Percentiles rank a stretch among this genome's conserved stretches.
These are phyloP conservation scores for Mycena venus DNA, from an alignment of 768 basidiomycete species.

Conservation along the genomic window DNA sequence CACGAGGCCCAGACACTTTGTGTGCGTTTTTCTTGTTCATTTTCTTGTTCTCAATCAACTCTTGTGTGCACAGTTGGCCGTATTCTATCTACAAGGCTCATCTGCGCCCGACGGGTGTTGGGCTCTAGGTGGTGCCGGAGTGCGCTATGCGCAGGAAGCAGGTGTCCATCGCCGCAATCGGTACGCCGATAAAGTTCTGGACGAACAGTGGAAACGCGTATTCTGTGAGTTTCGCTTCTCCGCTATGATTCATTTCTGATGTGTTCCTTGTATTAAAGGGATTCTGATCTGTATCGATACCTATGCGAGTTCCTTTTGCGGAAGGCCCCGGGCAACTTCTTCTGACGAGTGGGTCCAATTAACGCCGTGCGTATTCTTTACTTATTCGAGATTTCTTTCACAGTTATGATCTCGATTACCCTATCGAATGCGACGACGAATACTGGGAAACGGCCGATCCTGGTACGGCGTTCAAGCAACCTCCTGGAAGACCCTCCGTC, in stretches of 20 bases:
- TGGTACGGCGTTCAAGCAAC: slow-evolving; percentile 70
- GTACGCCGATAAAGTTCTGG: slow-evolving; percentile 43
- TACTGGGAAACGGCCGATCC: slow-evolving; percentile 62
- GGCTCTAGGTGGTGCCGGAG: slow-evolving; percentile 66
- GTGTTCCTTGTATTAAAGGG: slow-evolving; percentile 6
- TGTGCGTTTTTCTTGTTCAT: slow-evolving; percentile 46
- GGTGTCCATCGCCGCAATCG: slow-evolving; percentile 62
- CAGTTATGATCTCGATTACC: slow-evolving; percentile 78
- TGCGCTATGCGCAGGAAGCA: slow-evolving; percentile 72
- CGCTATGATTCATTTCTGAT: background rate
- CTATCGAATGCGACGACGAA: slow-evolving; percentile 70
- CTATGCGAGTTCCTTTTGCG: slow-evolving; percentile 54
- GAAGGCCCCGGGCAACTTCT: slow-evolving; percentile 69
- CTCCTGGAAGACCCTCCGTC: slow-evolving; percentile 65
- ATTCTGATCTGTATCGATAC: slow-evolving; percentile 37
- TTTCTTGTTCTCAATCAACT: background rate
- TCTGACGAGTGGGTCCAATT: slow-evolving; percentile 65
- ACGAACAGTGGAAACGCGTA: slow-evolving; percentile 70
- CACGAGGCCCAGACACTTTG: slow-evolving; percentile 70
- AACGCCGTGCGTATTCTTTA: background rate
- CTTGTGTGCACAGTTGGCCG: slow-evolving; percentile 47
- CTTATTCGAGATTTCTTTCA: background rate
- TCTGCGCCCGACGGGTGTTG: slow-evolving; percentile 64
- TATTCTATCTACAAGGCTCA: slow-evolving; percentile 57
- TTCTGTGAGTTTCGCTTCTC: slow-evolving; percentile 52